A percentile compares a stretch with the other conserved stretches of the same genome.
Evolutionary conservation across 1,284 basidiomycete species (phyloP).

Genomic region (Ustilago crameri): DNA sequence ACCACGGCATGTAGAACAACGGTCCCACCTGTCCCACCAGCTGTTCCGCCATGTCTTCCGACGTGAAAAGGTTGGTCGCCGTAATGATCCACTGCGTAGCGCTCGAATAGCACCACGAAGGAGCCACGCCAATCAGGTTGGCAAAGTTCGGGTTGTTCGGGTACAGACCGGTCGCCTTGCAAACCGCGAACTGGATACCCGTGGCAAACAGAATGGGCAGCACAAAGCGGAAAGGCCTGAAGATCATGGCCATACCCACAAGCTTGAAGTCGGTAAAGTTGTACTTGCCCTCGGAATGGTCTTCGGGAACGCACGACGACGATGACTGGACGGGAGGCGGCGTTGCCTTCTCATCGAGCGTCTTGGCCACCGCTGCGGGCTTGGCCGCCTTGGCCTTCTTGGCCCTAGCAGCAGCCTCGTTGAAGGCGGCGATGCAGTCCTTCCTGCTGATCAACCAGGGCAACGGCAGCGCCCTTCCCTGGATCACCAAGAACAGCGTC

Average conservation of each 20-base stretch:
- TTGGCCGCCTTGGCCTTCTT: constrained; percentile 35
- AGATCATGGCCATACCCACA: constrained; percentile 46
- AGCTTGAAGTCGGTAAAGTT: constrained; percentile 42
- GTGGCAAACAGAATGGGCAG: constrained; percentile 44
- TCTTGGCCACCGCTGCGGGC: constrained; percentile 24
- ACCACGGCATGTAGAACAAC: constrained; percentile 44
- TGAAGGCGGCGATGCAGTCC: constrained; percentile 26
- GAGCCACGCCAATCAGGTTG: constrained; percentile 26
- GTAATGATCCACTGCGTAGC: constrained; percentile 42
- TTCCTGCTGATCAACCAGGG: constrained; percentile 42
- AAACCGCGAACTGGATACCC: constrained; percentile 46
- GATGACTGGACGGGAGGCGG: constrained; percentile 5
- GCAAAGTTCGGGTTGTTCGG: constrained; percentile 34
- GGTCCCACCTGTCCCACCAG: constrained; percentile 24
- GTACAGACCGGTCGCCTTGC: constrained; percentile 32
- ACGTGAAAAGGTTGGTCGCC: constrained; percentile 42
- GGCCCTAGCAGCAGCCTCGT: constrained; percentile 32
- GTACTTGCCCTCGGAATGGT: constrained; percentile 23
- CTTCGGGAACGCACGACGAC: constrained; percentile 2
- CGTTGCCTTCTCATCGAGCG: constrained; percentile 23
- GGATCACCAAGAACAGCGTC: constrained; percentile 46
- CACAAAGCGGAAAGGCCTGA: constrained; percentile 47
- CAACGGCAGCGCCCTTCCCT: constrained; percentile 32
- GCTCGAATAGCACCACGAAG: constrained; percentile 40
- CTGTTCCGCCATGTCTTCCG: constrained; percentile 29